Base-by-base conservation (phyloP, 2,329 filamentous ascomycete species). In the Ramichloridium luteum region DNA sequence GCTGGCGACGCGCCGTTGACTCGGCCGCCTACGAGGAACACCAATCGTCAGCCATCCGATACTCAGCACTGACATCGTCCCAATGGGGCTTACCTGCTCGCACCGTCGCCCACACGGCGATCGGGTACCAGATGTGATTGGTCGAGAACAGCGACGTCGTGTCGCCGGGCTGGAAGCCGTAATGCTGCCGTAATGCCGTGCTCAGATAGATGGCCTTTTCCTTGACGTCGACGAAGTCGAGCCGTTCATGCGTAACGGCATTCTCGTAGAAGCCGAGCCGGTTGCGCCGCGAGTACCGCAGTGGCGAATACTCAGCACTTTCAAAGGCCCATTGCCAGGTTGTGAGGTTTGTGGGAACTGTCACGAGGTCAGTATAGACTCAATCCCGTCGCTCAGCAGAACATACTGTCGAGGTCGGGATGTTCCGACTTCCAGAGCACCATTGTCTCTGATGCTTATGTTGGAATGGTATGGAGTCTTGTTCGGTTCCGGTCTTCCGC, bases 41-140 rank as follows among this genome's bases (percentile, higher is more conserved):
- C n/a, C n/a, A n/a, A n/a, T n/a, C n/a, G n/a, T n/a, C n/a, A n/a
- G n/a, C n/a, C n/a, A n/a, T n/a, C n/a, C n/a, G n/a, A n/a, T n/a
- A n/a, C n/a, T n/a, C n/a, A n/a, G n/a, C n/a, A n/a, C n/a, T n/a
- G n/a, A n/a, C n/a, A n/a, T n/a, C n/a, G n/a, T n/a, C n/a, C 6
- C 6, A 6, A 29, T 14, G 12, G 4, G 16, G 23, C 22, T 14
- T 12, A 29, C 45, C 44, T 6, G 40, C 48, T 17, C 67, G 60
- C 4, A 73, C 56, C 1, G 66, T 64, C 0, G 67, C 65, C 38
- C 72, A 65, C 58, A 77, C 68, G 12, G 69, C 71, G 4, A 77
- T 66, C 0, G 75, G 74, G 32, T 77, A 78, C 72, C 72, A 77
- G 25, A 78, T 67, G 3, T 70, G 71, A 43, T 79, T 79, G 8